Base-by-base conservation (phyloP, 2,329 filamentous ascomycete species). In the Epichloe gansuensis region DNA sequence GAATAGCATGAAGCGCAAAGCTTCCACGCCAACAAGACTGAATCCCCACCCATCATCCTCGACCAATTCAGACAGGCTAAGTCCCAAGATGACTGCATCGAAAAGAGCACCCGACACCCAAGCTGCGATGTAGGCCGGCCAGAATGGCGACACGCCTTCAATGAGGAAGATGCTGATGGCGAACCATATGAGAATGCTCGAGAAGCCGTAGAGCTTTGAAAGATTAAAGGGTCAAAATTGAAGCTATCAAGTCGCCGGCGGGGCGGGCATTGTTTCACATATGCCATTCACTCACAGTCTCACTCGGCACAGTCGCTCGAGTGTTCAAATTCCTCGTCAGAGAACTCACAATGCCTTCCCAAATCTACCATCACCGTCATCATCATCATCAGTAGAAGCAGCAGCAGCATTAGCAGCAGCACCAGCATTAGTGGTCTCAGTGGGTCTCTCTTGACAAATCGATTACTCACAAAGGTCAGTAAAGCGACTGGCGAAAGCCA, bases 91-190 rank as follows among this genome's bases (percentile, higher is more conserved):
- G 39, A 51, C 25, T 6, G 34, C 39, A 8, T 56, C 55, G 17
- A 28, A 48, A n/a, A 54, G 46, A 6, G 43, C 52, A 8, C 52
- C 55, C 7, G 43, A 43, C 3, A 35, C 38, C 55, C 55, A 56
- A 3, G 52, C 52, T 5, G 48, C 28, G 4, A 56, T 17, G 44
- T 56, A 52, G 37, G 55, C 52, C 5, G 55, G 55, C 55, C 52
- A 56, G 17, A 42, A 53, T 2, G 55, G 55, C 23, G 47, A 47
- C 8, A 37, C 47, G 8, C 46, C 51, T 45, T 56, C 55, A 23
- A 51, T 31, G 4, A 56, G 52, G 23, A 50, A 46, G 43, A 56
- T 15, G 52, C 55, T 50, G 15, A 56, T 45, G 4, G 34, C 45
- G 3, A 50, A 46, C 55, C 55, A 56, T 11, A 51, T n/a, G 13